A percentile compares a stretch with the other conserved stretches of the same genome.
Conservation (phyloP, 257 asterid genomes). For the Forsythia viridissima region DNA sequence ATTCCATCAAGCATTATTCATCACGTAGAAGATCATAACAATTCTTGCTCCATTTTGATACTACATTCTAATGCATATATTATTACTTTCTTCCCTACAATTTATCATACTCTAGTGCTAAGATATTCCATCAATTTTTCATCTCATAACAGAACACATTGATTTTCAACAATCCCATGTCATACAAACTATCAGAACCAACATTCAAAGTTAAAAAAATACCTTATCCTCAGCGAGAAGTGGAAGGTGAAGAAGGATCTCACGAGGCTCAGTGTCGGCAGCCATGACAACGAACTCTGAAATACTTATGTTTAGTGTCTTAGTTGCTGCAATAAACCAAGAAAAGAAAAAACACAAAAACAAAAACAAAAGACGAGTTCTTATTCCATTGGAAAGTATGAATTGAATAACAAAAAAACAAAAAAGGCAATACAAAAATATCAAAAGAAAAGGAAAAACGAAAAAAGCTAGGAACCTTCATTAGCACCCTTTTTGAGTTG, state of each 20-base stretch:
- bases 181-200: background rate
- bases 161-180: background rate
- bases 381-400: background rate
- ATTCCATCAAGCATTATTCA: background rate
- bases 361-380: background rate
- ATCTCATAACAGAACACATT: background rate
- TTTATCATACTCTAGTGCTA: background rate
- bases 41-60: background rate
- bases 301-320: constrained; percentile 89
- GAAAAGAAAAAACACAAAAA: background rate
- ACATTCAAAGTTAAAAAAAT: background rate
- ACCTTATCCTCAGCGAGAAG: constrained; percentile 98
- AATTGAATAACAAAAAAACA: background rate
- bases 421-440: background rate
- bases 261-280: constrained; percentile 93
- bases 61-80: background rate
- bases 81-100: background rate
- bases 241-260: constrained; percentile 93
- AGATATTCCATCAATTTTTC: background rate
- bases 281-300: constrained; percentile 95
- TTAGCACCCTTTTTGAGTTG: constrained; percentile 64
- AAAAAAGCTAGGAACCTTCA: constrained; percentile 23
- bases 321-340: constrained; percentile 65
- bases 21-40: background rate
- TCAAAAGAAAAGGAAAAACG: background rate